A percentile compares a stretch with the other conserved stretches of the same genome.
Conservation (phyloP, 768 basidiomycete genomes). For the Clitopilus hobsonii region DNA sequence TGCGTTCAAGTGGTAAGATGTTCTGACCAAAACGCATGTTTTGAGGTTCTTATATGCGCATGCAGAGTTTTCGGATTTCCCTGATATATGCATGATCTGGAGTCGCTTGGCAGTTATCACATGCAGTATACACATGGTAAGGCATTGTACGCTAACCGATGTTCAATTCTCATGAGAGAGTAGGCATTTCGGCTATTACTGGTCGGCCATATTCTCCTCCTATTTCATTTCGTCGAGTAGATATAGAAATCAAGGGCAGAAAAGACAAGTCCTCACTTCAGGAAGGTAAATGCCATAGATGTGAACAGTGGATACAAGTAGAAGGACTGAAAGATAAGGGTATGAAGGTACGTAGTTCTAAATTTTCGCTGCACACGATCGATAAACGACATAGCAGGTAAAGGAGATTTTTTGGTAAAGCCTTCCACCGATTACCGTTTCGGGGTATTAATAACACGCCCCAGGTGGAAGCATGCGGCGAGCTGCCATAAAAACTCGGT, state of each 20-base stretch:
- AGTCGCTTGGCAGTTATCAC: constrained; percentile 44
- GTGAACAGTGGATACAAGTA: constrained; percentile 64
- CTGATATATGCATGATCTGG: background rate
- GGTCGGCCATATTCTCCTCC: constrained; percentile 79
- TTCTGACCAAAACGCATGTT: background rate
- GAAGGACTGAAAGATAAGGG: constrained; percentile 74
- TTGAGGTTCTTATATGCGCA: background rate
- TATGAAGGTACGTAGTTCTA: constrained; percentile 47
- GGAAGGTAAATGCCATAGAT: constrained; percentile 78
- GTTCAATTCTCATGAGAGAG: background rate
- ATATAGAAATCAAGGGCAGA: constrained; percentile 45
- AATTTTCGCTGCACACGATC: background rate
- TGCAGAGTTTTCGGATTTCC: background rate
- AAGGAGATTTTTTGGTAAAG: constrained; percentile 74
- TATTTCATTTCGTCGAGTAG: constrained; percentile 46
- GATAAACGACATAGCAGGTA: background rate
- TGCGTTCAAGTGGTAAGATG: constrained; percentile 50
- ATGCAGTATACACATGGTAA: constrained; percentile 79
- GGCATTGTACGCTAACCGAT: background rate
- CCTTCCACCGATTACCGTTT: too few relatives aligned
- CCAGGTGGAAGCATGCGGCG: constrained; percentile 83
- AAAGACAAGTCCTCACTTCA: constrained; percentile 54
- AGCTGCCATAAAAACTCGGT: constrained; percentile 66
- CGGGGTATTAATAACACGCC: too few relatives aligned
- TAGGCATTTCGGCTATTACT: constrained; percentile 68